Evolutionary conservation across 495 filamentous ascomycete genomes (phyloP).

Genomic region (Talaromyces trachyspermus): DNA sequence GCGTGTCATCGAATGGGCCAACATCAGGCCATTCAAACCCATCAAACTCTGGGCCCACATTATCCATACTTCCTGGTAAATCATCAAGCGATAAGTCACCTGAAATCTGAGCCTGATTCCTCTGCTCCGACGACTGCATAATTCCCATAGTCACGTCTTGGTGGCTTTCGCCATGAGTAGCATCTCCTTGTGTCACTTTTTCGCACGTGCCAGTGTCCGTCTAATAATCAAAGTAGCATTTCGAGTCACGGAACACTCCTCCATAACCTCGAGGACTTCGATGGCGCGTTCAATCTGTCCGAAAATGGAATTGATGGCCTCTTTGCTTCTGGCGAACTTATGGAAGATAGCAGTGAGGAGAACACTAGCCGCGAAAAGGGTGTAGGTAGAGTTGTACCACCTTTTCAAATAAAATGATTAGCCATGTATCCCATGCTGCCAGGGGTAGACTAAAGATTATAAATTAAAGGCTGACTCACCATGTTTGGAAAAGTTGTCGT

Average conservation of each 20-base stretch:
- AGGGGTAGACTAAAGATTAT: background rate
- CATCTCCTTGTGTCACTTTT: background rate
- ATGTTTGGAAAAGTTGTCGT: background rate
- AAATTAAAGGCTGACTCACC: background rate
- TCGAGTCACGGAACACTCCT: background rate
- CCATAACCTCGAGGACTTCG: background rate
- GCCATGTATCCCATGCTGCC: background rate
- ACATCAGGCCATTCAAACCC: background rate
- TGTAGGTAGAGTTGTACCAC: background rate
- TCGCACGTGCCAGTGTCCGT: background rate
- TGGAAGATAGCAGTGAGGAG: background rate
- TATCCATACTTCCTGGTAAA: background rate
- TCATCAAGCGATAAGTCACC: background rate
- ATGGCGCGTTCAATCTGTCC: background rate
- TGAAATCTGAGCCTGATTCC: too few species aligned
- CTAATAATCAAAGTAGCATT: background rate
- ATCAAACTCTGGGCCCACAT: background rate
- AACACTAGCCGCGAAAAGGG: background rate
- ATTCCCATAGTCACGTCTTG: background rate
- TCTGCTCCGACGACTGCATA: background rate
- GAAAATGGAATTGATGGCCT: background rate
- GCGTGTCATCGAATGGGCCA: background rate
- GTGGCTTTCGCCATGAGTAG: background rate
- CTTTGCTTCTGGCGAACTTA: background rate
- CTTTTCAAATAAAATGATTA: background rate